phyloP scores from a whole-genome alignment of 768 basidiomycete species.

The Trametes maxima region DNA sequence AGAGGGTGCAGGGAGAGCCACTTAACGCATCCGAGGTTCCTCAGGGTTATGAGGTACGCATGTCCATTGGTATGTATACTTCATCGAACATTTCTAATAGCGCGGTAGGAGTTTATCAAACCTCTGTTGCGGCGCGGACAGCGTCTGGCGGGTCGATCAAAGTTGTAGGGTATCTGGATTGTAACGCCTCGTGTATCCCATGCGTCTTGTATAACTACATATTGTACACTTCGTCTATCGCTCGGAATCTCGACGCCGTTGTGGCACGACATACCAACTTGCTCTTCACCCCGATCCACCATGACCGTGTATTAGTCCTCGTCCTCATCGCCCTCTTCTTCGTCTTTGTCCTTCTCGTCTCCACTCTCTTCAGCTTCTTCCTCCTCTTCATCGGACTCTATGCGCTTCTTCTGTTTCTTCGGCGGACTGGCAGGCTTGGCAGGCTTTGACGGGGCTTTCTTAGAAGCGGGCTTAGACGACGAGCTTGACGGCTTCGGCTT shows the following conservation, averaged over 20 bases:
- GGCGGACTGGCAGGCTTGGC: slow-evolving; percentile 22
- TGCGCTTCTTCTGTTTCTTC: slow-evolving; percentile 24
- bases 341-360: slow-evolving; percentile 42
- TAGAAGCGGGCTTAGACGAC: slow-evolving; percentile 17
- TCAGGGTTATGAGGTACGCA: slow-evolving; percentile 55
- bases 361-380: slow-evolving; percentile 44
- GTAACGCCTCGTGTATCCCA: slow-evolving; percentile 22
- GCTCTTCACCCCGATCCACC: neutral
- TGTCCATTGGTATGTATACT: neutral
- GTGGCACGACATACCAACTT: slow-evolving; percentile 8
- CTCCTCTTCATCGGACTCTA: slow-evolving; percentile 47
- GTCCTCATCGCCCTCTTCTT: slow-evolving; percentile 33
- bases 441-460: slow-evolving; percentile 23
- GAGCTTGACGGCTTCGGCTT: slow-evolving; percentile 34
- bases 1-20: slow-evolving; percentile 58
- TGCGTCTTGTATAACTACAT: slow-evolving; percentile 13
- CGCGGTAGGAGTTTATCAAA: slow-evolving; percentile 47
- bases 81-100: neutral
- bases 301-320: slow-evolving; percentile 30
- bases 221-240: slow-evolving; percentile 24
- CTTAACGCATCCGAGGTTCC: slow-evolving; percentile 55
- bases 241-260: neutral
- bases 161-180: slow-evolving; percentile 32
- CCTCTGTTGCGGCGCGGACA: slow-evolving; percentile 54
- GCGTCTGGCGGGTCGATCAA: slow-evolving; percentile 37